Evolutionary conservation across 768 basidiomycete genomes (phyloP).

Genomic region (Pluteus cervinus): DNA sequence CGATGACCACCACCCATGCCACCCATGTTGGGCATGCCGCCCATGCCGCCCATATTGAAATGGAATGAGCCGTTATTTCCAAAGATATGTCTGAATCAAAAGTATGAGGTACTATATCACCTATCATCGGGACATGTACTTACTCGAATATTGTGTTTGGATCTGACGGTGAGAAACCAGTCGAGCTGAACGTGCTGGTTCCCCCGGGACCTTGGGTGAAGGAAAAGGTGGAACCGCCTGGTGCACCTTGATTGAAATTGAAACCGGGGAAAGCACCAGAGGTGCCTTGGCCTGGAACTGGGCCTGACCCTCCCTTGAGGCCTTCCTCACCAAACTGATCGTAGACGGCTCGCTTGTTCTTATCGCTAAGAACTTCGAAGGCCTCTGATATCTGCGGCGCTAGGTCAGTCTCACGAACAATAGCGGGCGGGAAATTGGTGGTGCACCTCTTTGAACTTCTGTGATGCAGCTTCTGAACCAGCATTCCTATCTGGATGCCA

Average conservation of each 20-base stretch:
- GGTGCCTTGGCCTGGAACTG: slow-evolving; percentile 45
- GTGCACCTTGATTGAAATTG: slow-evolving; percentile 37
- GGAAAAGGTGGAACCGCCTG: slow-evolving; percentile 45
- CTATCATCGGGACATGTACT: slow-evolving; percentile 22
- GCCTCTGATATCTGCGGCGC: slow-evolving; percentile 80
- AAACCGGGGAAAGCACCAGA: slow-evolving; percentile 37
- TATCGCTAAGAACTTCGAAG: slow-evolving; percentile 90
- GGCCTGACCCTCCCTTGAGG: slow-evolving; percentile 66
- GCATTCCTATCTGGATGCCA: slow-evolving; percentile 93
- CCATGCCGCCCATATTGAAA: slow-evolving; percentile 28
- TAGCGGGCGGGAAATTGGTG: not conserved
- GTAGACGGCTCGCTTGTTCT: slow-evolving; percentile 77
- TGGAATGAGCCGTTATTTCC: slow-evolving; percentile 25
- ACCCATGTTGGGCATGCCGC: slow-evolving; percentile 27
- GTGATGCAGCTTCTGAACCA: slow-evolving; percentile 78
- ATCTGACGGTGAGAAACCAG: slow-evolving; percentile 72
- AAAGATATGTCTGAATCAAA: slow-evolving; percentile 50
- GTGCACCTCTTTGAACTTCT: slow-evolving; percentile 86
- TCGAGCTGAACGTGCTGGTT: slow-evolving; percentile 24
- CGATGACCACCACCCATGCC: slow-evolving; percentile 22
- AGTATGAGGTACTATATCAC: slow-evolving; percentile 1
- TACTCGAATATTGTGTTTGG: slow-evolving; percentile 88
- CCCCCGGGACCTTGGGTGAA: slow-evolving; percentile 53
- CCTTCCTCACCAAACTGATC: slow-evolving; percentile 97
- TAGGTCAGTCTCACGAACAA: slow-evolving; percentile 7